A percentile compares a stretch with the other conserved stretches of the same genome.
phyloP scores from a whole-genome alignment of 306 rosid species.

The Begonia masoniana region DNA sequence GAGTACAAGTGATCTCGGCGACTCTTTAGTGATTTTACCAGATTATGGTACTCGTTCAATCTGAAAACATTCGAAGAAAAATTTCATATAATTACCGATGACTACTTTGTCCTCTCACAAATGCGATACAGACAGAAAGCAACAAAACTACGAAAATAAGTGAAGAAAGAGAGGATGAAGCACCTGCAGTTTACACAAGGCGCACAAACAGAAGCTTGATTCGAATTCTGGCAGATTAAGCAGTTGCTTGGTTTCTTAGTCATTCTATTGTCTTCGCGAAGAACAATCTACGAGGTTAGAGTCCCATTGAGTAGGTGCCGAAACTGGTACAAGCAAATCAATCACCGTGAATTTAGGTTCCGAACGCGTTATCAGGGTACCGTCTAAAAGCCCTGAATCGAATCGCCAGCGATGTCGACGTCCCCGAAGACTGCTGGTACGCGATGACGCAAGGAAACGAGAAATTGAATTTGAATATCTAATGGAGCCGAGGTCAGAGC shows the following conservation, averaged over 20 bases:
- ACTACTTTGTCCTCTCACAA: background rate
- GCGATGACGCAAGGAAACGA: too few species aligned
- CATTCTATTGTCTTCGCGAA: conserved; percentile 23
- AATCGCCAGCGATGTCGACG: too few species aligned
- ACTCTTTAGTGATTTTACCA: conserved; percentile 42
- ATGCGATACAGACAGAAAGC: background rate
- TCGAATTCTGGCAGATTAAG: conserved; percentile 62
- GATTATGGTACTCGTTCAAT: conserved; percentile 39
- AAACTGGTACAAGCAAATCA: background rate
- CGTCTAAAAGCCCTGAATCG: too few species aligned
- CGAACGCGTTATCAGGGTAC: too few species aligned
- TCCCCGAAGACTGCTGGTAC: too few species aligned
- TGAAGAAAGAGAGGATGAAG: background rate
- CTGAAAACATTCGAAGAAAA: conserved; percentile 19
- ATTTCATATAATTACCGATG: background rate
- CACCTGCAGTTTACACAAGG: conserved; percentile 82
- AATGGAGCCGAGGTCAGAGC: too few species aligned
- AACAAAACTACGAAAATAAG: background rate
- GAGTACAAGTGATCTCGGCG: conserved; percentile 61
- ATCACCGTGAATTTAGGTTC: too few species aligned
- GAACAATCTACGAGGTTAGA: background rate
- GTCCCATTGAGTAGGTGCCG: background rate
- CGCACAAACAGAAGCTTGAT: conserved; percentile 61
- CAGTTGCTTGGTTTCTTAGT: conserved; percentile 45
- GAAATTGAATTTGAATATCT: too few species aligned